Evolutionary conservation across 139 green algal species (phyloP).

Genomic region (Chlorella ohadii): DNA sequence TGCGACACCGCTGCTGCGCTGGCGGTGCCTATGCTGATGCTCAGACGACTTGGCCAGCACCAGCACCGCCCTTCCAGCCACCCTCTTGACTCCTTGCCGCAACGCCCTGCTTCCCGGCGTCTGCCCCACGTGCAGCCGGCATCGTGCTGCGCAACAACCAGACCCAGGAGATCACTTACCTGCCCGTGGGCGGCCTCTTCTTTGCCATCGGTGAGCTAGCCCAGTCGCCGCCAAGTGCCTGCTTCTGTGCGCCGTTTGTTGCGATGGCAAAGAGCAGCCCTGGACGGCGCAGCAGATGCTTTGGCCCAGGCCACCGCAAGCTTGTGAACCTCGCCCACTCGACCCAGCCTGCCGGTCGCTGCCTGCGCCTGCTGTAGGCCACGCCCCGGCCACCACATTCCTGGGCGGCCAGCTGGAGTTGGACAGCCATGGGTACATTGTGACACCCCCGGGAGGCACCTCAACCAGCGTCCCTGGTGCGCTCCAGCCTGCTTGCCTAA

Average conservation of each 20-base stretch:
- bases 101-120: too few relatives aligned
- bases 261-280: too few relatives aligned
- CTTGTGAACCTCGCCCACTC: too few relatives aligned
- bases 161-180: slow-evolving; percentile 53
- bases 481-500: not conserved
- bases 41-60: too few relatives aligned
- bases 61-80: too few relatives aligned
- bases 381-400: slow-evolving; percentile 76
- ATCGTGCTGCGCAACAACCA: slow-evolving; percentile 38
- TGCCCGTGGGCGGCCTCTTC: slow-evolving; percentile 70
- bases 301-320: too few relatives aligned
- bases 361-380: slow-evolving; percentile 28
- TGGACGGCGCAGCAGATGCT: too few relatives aligned
- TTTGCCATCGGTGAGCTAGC: slow-evolving; percentile 73
- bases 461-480: slow-evolving; percentile 62
- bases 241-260: too few relatives aligned
- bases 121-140: slow-evolving; percentile 2
- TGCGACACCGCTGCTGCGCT: not conserved
- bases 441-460: slow-evolving; percentile 68
- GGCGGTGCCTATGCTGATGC: too few relatives aligned
- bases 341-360: too few relatives aligned
- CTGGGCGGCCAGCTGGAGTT: slow-evolving; percentile 71
- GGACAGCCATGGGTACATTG: slow-evolving; percentile 77
- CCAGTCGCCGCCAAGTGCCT: not conserved
- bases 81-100: too few relatives aligned